Percentiles rank a stretch among this genome's conserved stretches.
Conservation (phyloP, 2,329 filamentous ascomycete genomes). For the Immersiporthe knoxdaviesiana region DNA sequence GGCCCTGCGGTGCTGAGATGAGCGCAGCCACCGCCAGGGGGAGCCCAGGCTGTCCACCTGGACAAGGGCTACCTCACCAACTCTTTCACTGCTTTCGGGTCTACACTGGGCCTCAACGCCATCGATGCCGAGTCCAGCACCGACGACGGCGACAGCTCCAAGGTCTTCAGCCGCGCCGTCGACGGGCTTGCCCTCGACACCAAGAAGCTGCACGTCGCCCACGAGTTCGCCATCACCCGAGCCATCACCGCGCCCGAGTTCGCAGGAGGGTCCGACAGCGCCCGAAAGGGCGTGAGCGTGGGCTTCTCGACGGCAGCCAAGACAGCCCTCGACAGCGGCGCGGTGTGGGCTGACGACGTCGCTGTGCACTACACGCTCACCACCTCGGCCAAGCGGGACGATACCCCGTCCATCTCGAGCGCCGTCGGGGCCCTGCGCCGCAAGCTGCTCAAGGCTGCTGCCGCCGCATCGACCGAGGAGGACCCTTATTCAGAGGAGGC, state of each 20-base stretch:
- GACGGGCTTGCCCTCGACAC: conserved; percentile 59
- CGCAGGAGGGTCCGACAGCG: conserved; percentile 38
- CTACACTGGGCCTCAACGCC: conserved; percentile 63
- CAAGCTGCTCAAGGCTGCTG: conserved; percentile 57
- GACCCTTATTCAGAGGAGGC: conserved; percentile 52
- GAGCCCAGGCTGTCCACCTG: conserved; percentile 49
- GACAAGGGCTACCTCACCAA: conserved; percentile 63
- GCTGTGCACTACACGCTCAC: conserved; percentile 64
- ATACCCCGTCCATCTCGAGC: conserved; percentile 56
- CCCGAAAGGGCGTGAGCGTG: conserved; percentile 60
- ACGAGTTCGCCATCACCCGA: conserved; percentile 60
- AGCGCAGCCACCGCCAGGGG: conserved; percentile 40
- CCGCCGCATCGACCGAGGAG: conserved; percentile 38
- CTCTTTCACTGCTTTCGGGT: conserved; percentile 64
- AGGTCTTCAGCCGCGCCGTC: conserved; percentile 59
- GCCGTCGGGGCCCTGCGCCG: conserved; percentile 55
- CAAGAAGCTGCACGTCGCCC: conserved; percentile 58
- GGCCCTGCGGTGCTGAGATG: conserved; percentile 53
- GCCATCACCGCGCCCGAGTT: conserved; percentile 61
- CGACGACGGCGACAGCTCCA: conserved; percentile 53
- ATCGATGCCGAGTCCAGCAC: conserved; percentile 61
- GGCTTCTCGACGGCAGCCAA: conserved; percentile 58
- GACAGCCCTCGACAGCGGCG: conserved; percentile 50
- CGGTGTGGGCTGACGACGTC: conserved; percentile 57
- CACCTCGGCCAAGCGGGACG: conserved; percentile 47